Conservation (phyloP, 441 rosid genomes). For the Aleurites moluccanus region DNA sequence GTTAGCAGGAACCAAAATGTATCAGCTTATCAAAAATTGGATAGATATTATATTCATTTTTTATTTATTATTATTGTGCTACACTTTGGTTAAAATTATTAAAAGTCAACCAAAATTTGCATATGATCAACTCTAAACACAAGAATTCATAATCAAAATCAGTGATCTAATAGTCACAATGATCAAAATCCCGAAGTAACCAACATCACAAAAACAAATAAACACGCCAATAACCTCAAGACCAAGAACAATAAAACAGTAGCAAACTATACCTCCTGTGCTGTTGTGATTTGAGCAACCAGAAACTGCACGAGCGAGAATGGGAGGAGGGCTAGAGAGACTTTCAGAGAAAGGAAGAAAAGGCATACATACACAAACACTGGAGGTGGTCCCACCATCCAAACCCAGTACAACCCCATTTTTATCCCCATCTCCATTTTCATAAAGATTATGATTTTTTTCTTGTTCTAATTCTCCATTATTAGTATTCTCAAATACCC, state of each 20-base stretch:
- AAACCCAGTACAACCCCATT: slow-evolving; percentile 52
- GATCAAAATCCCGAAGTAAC: neutral
- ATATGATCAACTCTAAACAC: neutral
- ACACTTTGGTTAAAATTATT: neutral
- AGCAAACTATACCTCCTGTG: slow-evolving; percentile 45
- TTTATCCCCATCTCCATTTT: slow-evolving; percentile 19
- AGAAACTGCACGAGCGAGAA: slow-evolving; percentile 59
- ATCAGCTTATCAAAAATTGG: neutral
- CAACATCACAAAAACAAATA: neutral
- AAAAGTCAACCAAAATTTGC: neutral
- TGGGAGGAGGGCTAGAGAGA: slow-evolving; percentile 45
- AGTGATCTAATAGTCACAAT: neutral
- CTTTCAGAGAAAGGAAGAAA: slow-evolving; percentile 36
- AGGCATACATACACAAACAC: slow-evolving; percentile 63
- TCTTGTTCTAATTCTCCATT: slow-evolving; percentile 24
- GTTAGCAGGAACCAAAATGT: neutral
- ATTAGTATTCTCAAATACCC: slow-evolving; percentile 32
- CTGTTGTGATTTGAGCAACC: slow-evolving; percentile 78
- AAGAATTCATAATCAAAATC: neutral
- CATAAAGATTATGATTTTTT: slow-evolving; percentile 1
- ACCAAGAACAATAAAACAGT: neutral
- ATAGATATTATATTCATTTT: neutral
- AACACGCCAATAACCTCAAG: neutral
- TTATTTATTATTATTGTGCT: neutral
- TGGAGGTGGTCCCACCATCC: slow-evolving; percentile 72